These are phyloP conservation scores for Haberlea rhodopensis DNA, from an alignment of 257 asterid genomes.

Conservation along the genomic window DNA sequence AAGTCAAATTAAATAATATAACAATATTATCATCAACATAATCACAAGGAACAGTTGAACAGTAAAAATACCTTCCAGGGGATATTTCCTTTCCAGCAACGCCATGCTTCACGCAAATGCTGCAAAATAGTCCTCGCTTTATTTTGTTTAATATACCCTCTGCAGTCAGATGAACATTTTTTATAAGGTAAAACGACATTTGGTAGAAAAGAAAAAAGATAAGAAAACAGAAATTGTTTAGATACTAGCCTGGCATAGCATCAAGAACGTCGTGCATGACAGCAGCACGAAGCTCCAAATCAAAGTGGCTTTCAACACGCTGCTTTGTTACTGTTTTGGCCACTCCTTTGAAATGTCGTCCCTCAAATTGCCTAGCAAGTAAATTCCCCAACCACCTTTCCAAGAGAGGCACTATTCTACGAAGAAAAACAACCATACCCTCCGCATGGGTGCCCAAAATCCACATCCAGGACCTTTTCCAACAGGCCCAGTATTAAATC, in stretches of 20 bases:
- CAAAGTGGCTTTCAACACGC: slow-evolving; percentile 99
- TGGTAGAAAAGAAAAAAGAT: background rate
- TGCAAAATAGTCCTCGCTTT: slow-evolving; percentile 98
- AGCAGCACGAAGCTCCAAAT: slow-evolving; percentile 99
- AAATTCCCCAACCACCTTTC: slow-evolving; percentile 98
- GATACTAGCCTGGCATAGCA: slow-evolving; percentile 87
- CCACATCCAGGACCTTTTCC: slow-evolving; percentile 99
- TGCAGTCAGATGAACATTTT: slow-evolving; percentile 31
- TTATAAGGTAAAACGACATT: background rate
- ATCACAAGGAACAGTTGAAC: slow-evolving; percentile 1
- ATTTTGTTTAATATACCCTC: slow-evolving; percentile 98
- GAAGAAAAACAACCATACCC: slow-evolving; percentile 98
- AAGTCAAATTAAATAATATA: background rate
- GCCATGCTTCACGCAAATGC: slow-evolving; percentile 99
- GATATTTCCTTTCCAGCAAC: slow-evolving; percentile 99
- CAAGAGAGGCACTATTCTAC: slow-evolving; percentile 96
- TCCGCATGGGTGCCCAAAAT: slow-evolving; percentile 99
- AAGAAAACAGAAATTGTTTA: background rate
- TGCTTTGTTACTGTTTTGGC: slow-evolving; percentile 99
- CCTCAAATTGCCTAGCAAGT: slow-evolving; percentile 97
- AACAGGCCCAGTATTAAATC: slow-evolving; percentile 98
- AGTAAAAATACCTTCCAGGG: slow-evolving; percentile 79
- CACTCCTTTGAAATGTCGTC: slow-evolving; percentile 96
- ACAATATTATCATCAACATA: background rate
- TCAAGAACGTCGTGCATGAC: slow-evolving; percentile 99